Evolutionary conservation across 306 rosid species (phyloP), one percentile per base, ranked within the genome.

Genomic region (Calophaca sinica): DNA sequence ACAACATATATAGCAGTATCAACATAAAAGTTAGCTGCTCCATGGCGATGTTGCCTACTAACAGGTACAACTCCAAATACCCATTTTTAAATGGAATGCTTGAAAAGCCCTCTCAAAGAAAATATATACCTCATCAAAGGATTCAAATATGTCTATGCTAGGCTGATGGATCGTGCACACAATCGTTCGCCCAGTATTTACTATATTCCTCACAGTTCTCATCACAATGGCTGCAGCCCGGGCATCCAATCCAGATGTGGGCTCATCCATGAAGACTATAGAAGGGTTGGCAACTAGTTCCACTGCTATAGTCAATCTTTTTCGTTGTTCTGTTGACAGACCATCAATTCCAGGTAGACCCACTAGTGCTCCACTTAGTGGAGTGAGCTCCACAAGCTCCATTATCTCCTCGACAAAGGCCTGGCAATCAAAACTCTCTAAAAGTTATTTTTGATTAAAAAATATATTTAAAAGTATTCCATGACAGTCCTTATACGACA

Each of bases 111-210:
- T 73, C 42, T 68, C 1, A 58, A 29, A 52, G 64, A 29, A 50
- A 78, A 53, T 7, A 42, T 7, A 7, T 83, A 94, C 98, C 96
- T 94, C 98, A 45, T 94, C 98, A 87, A 94, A 94, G 46, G 98
- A 94, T 91, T 94, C 98, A 80, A 94, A 94, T 77, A 94, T 94
- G 85, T 94, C 98, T 70, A 91, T 91, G 92, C 98, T 94, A 29
- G 98, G 98, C 74, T 94, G 98, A 86, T 94, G 98, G 74, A 94
- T 94, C 28, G 98, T 94, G 92, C 98, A 94, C 36, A 94, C 98
- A 62, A 94, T 94, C 38, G 98, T 94, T 75, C 98, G 88, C 75
- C 98, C 98, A 3, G 98, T 94, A 73, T 94, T 91, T 61, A 94
- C 98, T 62, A 94, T 91, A 71, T 94, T 94, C 82, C 98, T 94